phyloP scores from a whole-genome alignment of 768 basidiomycete species.

The Cubamyces sp. region DNA sequence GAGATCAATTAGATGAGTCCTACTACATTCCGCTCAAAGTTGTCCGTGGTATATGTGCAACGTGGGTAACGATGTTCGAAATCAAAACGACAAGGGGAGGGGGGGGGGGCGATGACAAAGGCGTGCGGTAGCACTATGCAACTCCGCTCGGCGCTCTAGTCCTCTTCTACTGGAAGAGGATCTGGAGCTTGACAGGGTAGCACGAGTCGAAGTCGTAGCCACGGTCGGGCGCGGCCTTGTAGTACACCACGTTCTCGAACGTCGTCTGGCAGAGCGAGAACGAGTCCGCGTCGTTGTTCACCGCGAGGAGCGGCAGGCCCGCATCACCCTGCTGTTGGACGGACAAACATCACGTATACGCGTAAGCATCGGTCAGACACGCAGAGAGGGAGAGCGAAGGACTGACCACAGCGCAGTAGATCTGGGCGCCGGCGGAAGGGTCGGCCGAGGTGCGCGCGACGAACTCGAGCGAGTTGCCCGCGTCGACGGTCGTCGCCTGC shows the following conservation, averaged over 20 bases:
- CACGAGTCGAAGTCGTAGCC: conserved; percentile 29
- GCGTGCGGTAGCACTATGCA: too few species aligned
- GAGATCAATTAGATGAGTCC: too few species aligned
- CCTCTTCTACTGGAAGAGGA: conserved; percentile 10
- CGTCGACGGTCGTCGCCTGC: conserved; percentile 41
- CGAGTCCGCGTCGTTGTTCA: conserved; percentile 27
- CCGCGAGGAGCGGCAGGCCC: conserved; percentile 28
- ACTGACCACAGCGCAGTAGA: conserved; percentile 42
- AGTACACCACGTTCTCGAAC: conserved; percentile 29
- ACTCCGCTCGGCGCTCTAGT: too few species aligned
- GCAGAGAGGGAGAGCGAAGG: neutral
- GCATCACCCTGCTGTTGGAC: neutral
- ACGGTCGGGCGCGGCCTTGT: conserved; percentile 26
- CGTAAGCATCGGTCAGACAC: conserved; percentile 19
- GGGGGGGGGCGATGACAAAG: too few species aligned
- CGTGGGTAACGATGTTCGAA: too few species aligned
- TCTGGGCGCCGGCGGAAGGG: conserved; percentile 35
- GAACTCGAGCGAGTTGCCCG: conserved; percentile 38
- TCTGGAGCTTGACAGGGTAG: conserved; percentile 30
- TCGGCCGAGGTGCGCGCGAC: conserved; percentile 42
- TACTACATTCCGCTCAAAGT: too few species aligned
- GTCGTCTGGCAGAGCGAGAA: conserved; percentile 25
- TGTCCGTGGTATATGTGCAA: too few species aligned
- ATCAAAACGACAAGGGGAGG: too few species aligned
- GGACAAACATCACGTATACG: conserved; percentile 25